Conservation (phyloP, 2,329 filamentous ascomycete genomes). For the Calonectria honghensis region DNA sequence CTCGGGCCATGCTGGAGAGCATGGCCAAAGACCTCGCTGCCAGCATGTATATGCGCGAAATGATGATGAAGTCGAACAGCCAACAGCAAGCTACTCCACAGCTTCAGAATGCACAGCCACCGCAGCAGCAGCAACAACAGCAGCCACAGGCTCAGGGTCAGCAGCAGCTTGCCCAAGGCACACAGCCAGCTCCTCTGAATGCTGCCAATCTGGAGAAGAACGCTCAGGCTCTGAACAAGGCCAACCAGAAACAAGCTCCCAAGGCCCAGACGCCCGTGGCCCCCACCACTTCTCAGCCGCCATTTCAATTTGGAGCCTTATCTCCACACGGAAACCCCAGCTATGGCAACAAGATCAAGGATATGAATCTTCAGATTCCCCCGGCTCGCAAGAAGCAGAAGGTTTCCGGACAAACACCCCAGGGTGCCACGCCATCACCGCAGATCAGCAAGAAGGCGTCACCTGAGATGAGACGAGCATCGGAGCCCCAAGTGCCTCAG, state of each 20-base stretch:
- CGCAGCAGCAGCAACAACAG: conserved; percentile 60
- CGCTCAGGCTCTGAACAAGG: conserved; percentile 68
- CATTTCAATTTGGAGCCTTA: conserved; percentile 72
- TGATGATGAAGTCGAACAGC: conserved; percentile 55
- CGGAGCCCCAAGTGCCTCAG: conserved; percentile 56
- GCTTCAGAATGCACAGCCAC: conserved; percentile 55
- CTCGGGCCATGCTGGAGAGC: conserved; percentile 67
- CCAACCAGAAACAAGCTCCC: conserved; percentile 63
- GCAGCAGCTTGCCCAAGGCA: conserved; percentile 48
- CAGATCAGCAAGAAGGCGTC: conserved; percentile 69
- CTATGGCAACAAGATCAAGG: conserved; percentile 70
- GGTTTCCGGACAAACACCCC: conserved; percentile 63
- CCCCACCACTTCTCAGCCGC: conserved; percentile 74
- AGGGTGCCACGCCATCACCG: conserved; percentile 67
- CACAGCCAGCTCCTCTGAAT: conserved; percentile 61
- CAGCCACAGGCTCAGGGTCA: conserved; percentile 56
- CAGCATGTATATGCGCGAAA: conserved; percentile 55
- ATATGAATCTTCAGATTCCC: conserved; percentile 75
- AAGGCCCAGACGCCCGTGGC: conserved; percentile 73
- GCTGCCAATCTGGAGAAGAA: conserved; percentile 72
- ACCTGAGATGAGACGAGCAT: conserved; percentile 64
- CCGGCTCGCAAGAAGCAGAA: conserved; percentile 75
- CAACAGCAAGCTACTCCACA: conserved; percentile 56
- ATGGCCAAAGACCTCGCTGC: conserved; percentile 70
- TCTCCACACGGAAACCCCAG: conserved; percentile 77